phyloP scores from a whole-genome alignment of 2,329 filamentous ascomycete genomes.

The Pseudopithomyces chartarum region DNA sequence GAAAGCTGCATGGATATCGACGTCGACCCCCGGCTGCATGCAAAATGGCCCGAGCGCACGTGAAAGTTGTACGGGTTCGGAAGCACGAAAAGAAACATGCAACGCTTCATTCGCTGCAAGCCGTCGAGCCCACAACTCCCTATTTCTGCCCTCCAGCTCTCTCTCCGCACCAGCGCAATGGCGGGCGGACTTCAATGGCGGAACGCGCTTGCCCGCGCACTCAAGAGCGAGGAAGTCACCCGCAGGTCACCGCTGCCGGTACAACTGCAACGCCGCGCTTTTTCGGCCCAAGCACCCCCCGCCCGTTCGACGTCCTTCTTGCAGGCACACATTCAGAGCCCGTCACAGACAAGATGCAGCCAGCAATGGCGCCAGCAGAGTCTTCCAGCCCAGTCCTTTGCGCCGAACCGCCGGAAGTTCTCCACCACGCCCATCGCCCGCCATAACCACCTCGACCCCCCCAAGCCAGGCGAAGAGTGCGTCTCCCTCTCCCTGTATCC shows the following conservation, averaged over 20 bases:
- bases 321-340: constrained; percentile 2
- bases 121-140: constrained; percentile 15
- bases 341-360: neutral
- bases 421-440: constrained; percentile 63
- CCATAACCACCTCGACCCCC: constrained; percentile 82
- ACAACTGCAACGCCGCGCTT: constrained; percentile 14
- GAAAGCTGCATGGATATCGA: constrained; percentile 13
- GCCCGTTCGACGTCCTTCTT: constrained; percentile 17
- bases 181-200: constrained; percentile 7
- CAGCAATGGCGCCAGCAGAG: neutral
- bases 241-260: constrained; percentile 1
- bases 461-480: constrained; percentile 91
- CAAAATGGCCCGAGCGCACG: neutral
- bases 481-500: constrained; percentile 32
- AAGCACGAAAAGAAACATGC: constrained; percentile 10
- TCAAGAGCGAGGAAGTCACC: constrained; percentile 7
- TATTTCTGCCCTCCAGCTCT: neutral
- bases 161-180: constrained; percentile 8
- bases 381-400: neutral
- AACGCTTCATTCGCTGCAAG: constrained; percentile 4
- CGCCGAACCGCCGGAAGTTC: constrained; percentile 58
- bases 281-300: constrained; percentile 22
- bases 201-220: constrained; percentile 9
- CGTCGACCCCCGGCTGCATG: constrained; percentile 8
- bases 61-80: constrained; percentile 2